Evolutionary conservation across 2,329 filamentous ascomycete genomes (phyloP), one percentile per base, ranked within the genome.

Genomic region (Cercospora janseana): DNA sequence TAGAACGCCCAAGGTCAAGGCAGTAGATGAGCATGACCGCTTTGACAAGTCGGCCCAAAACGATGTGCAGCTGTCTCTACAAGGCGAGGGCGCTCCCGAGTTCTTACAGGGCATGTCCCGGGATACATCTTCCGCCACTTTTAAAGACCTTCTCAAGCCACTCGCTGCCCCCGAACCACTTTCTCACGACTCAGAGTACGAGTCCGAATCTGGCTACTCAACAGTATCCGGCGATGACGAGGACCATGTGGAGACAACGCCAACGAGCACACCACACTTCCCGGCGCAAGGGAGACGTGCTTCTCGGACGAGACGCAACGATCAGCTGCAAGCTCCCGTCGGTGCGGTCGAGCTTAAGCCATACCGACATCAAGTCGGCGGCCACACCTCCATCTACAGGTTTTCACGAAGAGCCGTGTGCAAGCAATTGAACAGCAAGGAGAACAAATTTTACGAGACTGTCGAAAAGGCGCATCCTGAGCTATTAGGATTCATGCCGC

Each of bases 401-500:
- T 97, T 98, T 67, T 97, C 93, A 13, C 85, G 89, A 59, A 82
- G 91, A 62, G 93, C 93, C 49, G 91, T 98, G 8, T 98, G 93
- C 77, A 98, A 98, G 72, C 90, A 96, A 72, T 80, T 98, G 65
- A 98, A 95, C 70, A 98, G 95, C 68, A 82, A 92, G 64, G 93
- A 98, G 68, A 98, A 98, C 70, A 89, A 95, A 71, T 98, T 98
- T 67, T 98, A 98, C 70, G 93, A 98, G 71, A 93, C 86, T 47
- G 88, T 97, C 63, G 93, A 98, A 74, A 83, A 82, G 63, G 83
- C 88, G 60, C 92, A 98, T 70, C 88, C 90, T 57, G 87, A 95
- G 66, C 78, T 98, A 63, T 75, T 98, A 52, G 83, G 87, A 32
- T 98, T 97, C 67, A 77, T 98, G 57, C 93, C 93, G 58, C 89